Conservation (phyloP, 2,329 filamentous ascomycete genomes). For the Pseudocercospora musae region DNA sequence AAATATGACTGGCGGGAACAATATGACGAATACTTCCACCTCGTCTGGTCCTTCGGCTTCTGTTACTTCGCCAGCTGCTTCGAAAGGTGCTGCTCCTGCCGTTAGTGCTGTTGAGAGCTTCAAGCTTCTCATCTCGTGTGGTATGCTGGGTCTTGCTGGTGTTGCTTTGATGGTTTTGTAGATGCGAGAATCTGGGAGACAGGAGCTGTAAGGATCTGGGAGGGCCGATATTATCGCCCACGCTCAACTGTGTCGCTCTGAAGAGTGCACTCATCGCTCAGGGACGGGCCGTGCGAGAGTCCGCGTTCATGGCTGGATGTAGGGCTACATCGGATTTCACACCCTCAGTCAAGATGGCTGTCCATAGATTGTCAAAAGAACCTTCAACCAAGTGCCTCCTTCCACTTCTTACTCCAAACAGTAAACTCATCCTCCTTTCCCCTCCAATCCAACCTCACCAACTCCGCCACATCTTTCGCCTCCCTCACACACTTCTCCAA, state of each 20-base stretch:
- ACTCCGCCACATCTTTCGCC: slow-evolving; percentile 55
- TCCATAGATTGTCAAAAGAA: background rate
- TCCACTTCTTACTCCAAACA: slow-evolving; percentile 65
- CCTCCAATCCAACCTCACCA: slow-evolving; percentile 60
- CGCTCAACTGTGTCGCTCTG: background rate
- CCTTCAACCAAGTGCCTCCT: slow-evolving; percentile 32
- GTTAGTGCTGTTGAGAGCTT: slow-evolving; percentile 12
- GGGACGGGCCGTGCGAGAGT: background rate
- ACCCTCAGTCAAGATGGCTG: background rate
- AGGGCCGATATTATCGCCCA: background rate
- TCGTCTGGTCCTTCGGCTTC: background rate
- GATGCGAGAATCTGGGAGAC: background rate
- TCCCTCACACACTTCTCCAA: slow-evolving; percentile 61
- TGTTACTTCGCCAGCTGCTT: background rate
- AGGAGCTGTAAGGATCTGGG: background rate
- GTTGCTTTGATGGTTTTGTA: slow-evolving; percentile 14
- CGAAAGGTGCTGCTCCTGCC: slow-evolving; percentile 6
- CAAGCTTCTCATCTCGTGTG: slow-evolving; percentile 1
- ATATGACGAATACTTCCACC: background rate
- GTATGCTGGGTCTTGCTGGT: slow-evolving; percentile 10
- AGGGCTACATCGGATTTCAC: background rate
- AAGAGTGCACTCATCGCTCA: background rate
- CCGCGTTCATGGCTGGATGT: background rate
- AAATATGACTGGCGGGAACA: background rate
- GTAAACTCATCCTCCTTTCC: slow-evolving; percentile 72